phyloP scores from a whole-genome alignment of 345 rosid genomes.

The Erucastrum elatum region DNA sequence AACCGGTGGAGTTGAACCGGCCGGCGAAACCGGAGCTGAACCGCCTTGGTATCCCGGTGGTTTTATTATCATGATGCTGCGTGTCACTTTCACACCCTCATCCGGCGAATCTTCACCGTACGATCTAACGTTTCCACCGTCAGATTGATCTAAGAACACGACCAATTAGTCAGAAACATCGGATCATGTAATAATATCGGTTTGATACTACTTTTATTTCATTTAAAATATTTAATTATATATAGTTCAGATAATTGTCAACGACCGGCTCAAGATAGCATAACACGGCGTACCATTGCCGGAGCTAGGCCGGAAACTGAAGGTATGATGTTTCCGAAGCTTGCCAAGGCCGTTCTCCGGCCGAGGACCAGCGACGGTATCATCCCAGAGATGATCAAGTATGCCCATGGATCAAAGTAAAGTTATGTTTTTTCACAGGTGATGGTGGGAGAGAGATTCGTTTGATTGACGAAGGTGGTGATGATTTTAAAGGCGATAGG shows the following conservation, averaged over 20 bases:
- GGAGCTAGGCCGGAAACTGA: slow-evolving; percentile 63
- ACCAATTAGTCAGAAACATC: neutral
- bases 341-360: slow-evolving; percentile 96
- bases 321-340: slow-evolving; percentile 76
- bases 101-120: slow-evolving; percentile 42
- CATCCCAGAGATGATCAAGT: slow-evolving; percentile 98
- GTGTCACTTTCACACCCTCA: slow-evolving; percentile 62
- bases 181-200: neutral
- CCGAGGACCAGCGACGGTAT: slow-evolving; percentile 94
- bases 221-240: neutral
- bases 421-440: neutral
- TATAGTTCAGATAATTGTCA: neutral
- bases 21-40: slow-evolving; percentile 85
- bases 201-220: neutral
- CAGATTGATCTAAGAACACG: slow-evolving; percentile 54
- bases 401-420: slow-evolving; percentile 55
- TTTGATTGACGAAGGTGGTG: neutral
- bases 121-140: slow-evolving; percentile 56
- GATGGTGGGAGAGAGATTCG: slow-evolving; percentile 38
- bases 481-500: slow-evolving; percentile 11
- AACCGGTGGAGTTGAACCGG: slow-evolving; percentile 83
- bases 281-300: slow-evolving; percentile 75
- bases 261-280: slow-evolving; percentile 12
- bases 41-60: slow-evolving; percentile 81
- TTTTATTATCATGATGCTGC: slow-evolving; percentile 83